Percentiles rank a stretch among this genome's conserved stretches.
phyloP scores from a whole-genome alignment of 345 rosid species.

The Ailanthus altissimus region DNA sequence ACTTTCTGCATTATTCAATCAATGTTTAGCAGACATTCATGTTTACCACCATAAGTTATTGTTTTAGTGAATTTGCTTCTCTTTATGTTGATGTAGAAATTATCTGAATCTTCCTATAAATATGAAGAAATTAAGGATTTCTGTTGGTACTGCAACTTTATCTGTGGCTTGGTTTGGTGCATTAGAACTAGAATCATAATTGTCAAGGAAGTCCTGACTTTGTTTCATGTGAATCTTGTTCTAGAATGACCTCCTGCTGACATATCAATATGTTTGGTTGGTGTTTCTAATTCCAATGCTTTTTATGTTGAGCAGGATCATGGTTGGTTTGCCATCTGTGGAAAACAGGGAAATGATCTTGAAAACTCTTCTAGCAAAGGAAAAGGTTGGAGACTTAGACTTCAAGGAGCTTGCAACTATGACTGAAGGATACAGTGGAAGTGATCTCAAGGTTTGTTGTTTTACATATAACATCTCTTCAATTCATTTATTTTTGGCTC shows the following conservation, averaged over 20 bases:
- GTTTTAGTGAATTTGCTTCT: neutral
- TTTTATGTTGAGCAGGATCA: constrained; percentile 56
- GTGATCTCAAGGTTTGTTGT: constrained; percentile 90
- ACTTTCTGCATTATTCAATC: neutral
- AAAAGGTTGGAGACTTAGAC: constrained; percentile 70
- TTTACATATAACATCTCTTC: constrained; percentile 15
- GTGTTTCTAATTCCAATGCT: constrained; percentile 9
- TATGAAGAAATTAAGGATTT: neutral
- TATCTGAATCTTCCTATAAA: neutral
- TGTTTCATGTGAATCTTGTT: neutral
- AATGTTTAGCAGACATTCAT: neutral
- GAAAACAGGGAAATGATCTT: constrained; percentile 86
- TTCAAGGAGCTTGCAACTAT: constrained; percentile 82
- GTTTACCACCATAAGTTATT: neutral
- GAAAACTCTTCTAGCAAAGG: constrained; percentile 82
- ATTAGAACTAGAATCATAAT: neutral
- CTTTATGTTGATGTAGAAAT: neutral
- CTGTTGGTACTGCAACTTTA: neutral
- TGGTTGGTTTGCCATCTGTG: constrained; percentile 89
- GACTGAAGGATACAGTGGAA: constrained; percentile 95
- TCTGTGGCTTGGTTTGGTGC: neutral
- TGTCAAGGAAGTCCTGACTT: neutral
- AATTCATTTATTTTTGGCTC: neutral
- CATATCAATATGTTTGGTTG: neutral
- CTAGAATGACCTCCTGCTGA: neutral